Conservation (phyloP, 352 stramenopile genomes). For the Phytopythium oedochilum region DNA sequence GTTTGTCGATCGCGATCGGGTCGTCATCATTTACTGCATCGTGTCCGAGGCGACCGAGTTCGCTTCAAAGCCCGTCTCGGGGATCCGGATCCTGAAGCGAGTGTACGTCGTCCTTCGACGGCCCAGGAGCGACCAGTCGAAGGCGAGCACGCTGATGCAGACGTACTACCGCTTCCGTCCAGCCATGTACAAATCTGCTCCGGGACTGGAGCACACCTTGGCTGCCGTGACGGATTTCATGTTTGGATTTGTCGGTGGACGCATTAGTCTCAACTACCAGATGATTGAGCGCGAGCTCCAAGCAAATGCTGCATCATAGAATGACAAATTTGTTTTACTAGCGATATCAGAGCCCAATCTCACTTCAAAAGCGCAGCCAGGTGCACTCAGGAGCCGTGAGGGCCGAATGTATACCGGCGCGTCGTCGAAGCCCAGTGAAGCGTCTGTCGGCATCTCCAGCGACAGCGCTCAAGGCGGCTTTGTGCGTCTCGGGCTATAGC, state of each 20-base stretch:
- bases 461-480: too few relatives aligned
- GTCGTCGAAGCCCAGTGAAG: too few relatives aligned
- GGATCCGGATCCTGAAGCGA: conserved; percentile 4
- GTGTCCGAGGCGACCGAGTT: conserved; percentile 2
- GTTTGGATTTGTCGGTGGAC: not conserved
- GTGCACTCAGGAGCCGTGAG: too few relatives aligned
- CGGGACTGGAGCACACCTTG: not conserved
- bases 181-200: not conserved
- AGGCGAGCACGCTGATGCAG: conserved; percentile 3
- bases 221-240: conserved; percentile 1
- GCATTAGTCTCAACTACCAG: conserved; percentile 2
- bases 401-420: too few relatives aligned
- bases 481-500: too few relatives aligned
- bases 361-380: too few relatives aligned
- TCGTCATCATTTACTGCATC: not conserved
- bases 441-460: too few relatives aligned
- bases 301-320: too few relatives aligned
- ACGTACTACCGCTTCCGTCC: conserved; percentile 2
- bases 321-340: too few relatives aligned
- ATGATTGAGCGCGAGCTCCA: too few relatives aligned
- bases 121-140: not conserved
- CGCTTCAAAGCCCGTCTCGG: not conserved
- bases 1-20: not conserved
- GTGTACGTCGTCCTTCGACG: conserved; percentile 1
- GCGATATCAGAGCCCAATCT: too few relatives aligned